A percentile compares a stretch with the other conserved stretches of the same genome.
Conservation (phyloP, 2,329 filamentous ascomycete species). For the Dendryphion nanum region DNA sequence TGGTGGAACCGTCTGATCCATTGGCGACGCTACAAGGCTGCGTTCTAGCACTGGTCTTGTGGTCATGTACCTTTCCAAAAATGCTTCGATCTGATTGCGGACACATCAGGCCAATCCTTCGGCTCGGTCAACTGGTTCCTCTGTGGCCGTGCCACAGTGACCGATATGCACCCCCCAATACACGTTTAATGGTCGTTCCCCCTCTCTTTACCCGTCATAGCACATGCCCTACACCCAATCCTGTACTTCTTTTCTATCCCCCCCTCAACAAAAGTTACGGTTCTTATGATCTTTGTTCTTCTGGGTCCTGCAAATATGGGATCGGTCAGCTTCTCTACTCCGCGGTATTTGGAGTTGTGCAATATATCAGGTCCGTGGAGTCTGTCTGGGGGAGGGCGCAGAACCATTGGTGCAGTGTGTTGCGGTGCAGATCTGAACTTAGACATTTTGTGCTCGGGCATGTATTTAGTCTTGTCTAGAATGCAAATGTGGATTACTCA, state of each 20-base stretch:
- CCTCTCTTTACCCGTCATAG: constrained; percentile 11
- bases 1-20: constrained; percentile 19
- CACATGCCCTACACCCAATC: constrained; percentile 1
- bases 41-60: constrained; percentile 10
- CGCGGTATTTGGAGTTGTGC: constrained; percentile 11
- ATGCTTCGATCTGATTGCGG: not conserved
- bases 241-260: constrained; percentile 14
- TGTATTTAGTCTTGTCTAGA: constrained; percentile 33
- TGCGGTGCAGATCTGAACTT: constrained; percentile 12
- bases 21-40: constrained; percentile 18
- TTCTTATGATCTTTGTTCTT: constrained; percentile 13
- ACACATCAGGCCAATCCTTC: constrained; percentile 7
- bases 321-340: constrained; percentile 21
- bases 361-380: constrained; percentile 4
- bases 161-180: constrained; percentile 13
- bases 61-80: not conserved
- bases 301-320: constrained; percentile 20
- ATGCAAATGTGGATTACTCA: constrained; percentile 22
- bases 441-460: constrained; percentile 32
- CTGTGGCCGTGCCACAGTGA: too few species aligned
- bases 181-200: constrained; percentile 17
- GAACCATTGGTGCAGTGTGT: not conserved
- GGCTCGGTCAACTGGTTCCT: constrained; percentile 12
- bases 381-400: constrained; percentile 2
- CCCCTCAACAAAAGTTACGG: constrained; percentile 34